These are phyloP conservation scores for Dendrothele bispora DNA, from an alignment of 768 basidiomycete species.

Conservation along the genomic window DNA sequence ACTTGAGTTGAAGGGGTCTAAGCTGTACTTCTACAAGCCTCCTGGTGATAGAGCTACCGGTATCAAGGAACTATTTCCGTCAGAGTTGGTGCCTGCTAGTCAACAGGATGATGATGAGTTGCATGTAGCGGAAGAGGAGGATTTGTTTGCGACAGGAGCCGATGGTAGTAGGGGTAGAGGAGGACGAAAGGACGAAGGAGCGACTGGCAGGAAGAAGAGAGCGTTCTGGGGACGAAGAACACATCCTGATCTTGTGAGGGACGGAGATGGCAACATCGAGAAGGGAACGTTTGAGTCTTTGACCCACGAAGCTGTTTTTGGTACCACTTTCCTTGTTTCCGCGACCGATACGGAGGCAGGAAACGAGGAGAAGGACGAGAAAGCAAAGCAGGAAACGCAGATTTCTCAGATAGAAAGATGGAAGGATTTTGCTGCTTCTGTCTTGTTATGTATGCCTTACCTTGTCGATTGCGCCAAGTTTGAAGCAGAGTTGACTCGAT, in stretches of 20 bases:
- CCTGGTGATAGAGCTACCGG: slow-evolving; percentile 64
- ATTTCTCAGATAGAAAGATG: slow-evolving; percentile 39
- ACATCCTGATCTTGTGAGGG: slow-evolving; percentile 67
- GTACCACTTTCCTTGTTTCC: slow-evolving; percentile 56
- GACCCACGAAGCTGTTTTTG: slow-evolving; percentile 79
- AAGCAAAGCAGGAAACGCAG: slow-evolving; percentile 15
- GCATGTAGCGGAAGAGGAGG: slow-evolving; percentile 16
- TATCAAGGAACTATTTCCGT: slow-evolving; percentile 76
- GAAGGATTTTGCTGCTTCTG: slow-evolving; percentile 62
- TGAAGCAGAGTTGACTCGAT: slow-evolving; percentile 69
- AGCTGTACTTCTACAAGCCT: slow-evolving; percentile 85
- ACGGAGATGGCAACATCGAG: slow-evolving; percentile 41
- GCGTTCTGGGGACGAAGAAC: slow-evolving; percentile 77
- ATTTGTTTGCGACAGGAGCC: slow-evolving; percentile 13
- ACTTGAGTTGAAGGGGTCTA: slow-evolving; percentile 79
- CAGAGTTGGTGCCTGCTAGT: slow-evolving; percentile 53
- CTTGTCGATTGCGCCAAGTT: slow-evolving; percentile 56
- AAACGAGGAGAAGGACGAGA: slow-evolving; percentile 16
- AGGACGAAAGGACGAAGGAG: slow-evolving; percentile 19
- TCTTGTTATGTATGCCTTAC: slow-evolving; percentile 61
- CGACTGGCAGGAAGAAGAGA: slow-evolving; percentile 50
- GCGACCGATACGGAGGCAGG: slow-evolving; percentile 12
- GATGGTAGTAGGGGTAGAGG: slow-evolving; percentile 24
- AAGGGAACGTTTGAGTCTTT: slow-evolving; percentile 79
- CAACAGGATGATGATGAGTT: slow-evolving; percentile 48